A percentile compares a stretch with the other conserved stretches of the same genome.
These are phyloP conservation scores for Ananas comosus DNA, from an alignment of 176 grass and related monocot species.

Conservation along the genomic window DNA sequence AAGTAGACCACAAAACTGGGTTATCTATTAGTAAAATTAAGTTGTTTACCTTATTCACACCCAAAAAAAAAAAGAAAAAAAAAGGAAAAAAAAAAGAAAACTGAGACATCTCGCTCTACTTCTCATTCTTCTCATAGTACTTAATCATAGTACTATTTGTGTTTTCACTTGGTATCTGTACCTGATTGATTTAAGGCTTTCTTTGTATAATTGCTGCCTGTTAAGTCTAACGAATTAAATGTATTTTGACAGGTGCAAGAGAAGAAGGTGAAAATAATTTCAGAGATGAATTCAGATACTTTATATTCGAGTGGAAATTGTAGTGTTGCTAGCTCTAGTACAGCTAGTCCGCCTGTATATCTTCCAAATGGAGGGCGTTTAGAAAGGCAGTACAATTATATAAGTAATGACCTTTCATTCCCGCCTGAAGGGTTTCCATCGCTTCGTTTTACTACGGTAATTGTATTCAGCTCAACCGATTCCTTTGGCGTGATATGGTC, in stretches of 20 bases:
- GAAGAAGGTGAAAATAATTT: slow-evolving; percentile 91
- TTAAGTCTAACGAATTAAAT: background rate
- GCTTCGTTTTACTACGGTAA: slow-evolving; percentile 78
- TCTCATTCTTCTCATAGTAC: too few species aligned
- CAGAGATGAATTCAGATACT: slow-evolving; percentile 65
- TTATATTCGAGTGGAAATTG: slow-evolving; percentile 49
- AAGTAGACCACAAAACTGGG: too few species aligned
- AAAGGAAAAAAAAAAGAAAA: too few species aligned
- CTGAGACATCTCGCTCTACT: too few species aligned
- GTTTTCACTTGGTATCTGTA: background rate
- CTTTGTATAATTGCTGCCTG: background rate
- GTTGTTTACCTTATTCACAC: too few species aligned
- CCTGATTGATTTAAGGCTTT: background rate
- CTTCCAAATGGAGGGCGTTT: slow-evolving; percentile 46
- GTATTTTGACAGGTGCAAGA: slow-evolving; percentile 68
- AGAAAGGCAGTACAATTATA: slow-evolving; percentile 8
- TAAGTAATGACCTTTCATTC: slow-evolving; percentile 15
- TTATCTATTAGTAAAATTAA: too few species aligned
- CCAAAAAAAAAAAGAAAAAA: too few species aligned
- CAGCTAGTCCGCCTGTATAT: slow-evolving; percentile 12
- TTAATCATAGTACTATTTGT: too few species aligned
- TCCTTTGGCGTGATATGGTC: background rate
- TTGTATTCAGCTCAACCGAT: slow-evolving; percentile 37
- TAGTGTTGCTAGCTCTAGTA: slow-evolving; percentile 28
- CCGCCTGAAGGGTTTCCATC: slow-evolving; percentile 32